Base-by-base conservation (phyloP, 805 yeast genomes). In the Schizosaccharomyces octosporus region DNA sequence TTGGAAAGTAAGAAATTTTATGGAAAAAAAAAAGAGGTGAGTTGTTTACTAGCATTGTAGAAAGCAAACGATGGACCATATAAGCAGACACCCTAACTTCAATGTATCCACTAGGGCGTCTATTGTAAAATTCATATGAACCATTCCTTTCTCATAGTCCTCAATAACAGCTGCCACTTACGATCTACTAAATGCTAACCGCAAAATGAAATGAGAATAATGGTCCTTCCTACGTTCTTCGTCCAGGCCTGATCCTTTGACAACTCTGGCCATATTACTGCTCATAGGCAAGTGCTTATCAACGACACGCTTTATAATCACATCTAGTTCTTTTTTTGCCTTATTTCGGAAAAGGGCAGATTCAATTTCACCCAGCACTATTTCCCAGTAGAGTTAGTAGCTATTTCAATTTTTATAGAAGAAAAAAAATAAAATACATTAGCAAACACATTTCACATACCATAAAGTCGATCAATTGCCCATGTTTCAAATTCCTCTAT, bases 401-500 rank as follows among this genome's bases (percentile, higher is more conserved):
- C 41, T 13, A 13, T 48, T 48, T 27, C 11, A 48, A 6, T 55
- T 45, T 45, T 24, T 9, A 45, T 2, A 45, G 17, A 5, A 19
- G 13, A 36, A 27, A 24, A 31, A 9, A 48, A 7, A 29, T 9
- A 1, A 7, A 1, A 21, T 15, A 6, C 17, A 48, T n/a, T 27
- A 17, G 11, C 2, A 5, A 51, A 11, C 36, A 29, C 13, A 15
- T 9, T 19, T n/a, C 13, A 29, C 59, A 5, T 57, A 64, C 66
- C 65, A 68, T 84, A 82, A 64, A 90, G 75, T 63, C 99, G 74
- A 68, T 90, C 97, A 62, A 93, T 83, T 4, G 97, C 97, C 96
- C 97, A 93, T 4, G 78, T 76, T 72, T 93, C 98, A 71, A 93
- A 93, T 67, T 93, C 86, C 65, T 89, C 97, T 19, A 93, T 72